Evolutionary conservation across 2,329 filamentous ascomycete genomes (phyloP).

Genomic region (Microsporum ferrugineum): DNA sequence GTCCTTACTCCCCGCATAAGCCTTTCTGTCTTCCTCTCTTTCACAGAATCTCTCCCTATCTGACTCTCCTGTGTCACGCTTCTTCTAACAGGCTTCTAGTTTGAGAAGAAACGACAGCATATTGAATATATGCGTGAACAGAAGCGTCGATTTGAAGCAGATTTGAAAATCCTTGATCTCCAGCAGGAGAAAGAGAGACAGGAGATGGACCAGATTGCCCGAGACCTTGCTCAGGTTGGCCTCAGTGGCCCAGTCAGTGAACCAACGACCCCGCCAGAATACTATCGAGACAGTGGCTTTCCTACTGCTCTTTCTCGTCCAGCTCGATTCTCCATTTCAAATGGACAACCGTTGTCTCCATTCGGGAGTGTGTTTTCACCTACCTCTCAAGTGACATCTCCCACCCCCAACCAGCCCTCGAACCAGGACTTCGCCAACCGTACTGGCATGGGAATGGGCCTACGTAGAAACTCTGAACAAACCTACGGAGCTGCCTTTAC

Average conservation of each 20-base stretch:
- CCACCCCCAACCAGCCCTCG: constrained; percentile 42
- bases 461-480: constrained; percentile 79
- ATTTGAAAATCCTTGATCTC: constrained; percentile 81
- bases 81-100: constrained; percentile 45
- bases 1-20: background rate
- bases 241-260: constrained; percentile 71
- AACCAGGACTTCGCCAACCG: constrained; percentile 63
- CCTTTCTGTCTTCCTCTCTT: background rate
- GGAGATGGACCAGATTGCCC: constrained; percentile 74
- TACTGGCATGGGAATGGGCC: constrained; percentile 55
- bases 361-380: constrained; percentile 56
- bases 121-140: constrained; percentile 86
- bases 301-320: constrained; percentile 70
- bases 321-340: constrained; percentile 80
- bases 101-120: constrained; percentile 87
- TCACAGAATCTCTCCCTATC: background rate
- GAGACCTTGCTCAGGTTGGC: constrained; percentile 54
- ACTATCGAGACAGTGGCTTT: constrained; percentile 63
- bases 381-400: constrained; percentile 68
- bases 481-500: constrained; percentile 58
- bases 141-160: constrained; percentile 76
- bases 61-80: background rate
- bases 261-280: constrained; percentile 91
- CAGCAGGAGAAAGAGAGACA: constrained; percentile 72
- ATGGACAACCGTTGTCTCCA: constrained; percentile 69